Conservation (phyloP, 805 yeast genomes). For the Candida nanaspora region DNA sequence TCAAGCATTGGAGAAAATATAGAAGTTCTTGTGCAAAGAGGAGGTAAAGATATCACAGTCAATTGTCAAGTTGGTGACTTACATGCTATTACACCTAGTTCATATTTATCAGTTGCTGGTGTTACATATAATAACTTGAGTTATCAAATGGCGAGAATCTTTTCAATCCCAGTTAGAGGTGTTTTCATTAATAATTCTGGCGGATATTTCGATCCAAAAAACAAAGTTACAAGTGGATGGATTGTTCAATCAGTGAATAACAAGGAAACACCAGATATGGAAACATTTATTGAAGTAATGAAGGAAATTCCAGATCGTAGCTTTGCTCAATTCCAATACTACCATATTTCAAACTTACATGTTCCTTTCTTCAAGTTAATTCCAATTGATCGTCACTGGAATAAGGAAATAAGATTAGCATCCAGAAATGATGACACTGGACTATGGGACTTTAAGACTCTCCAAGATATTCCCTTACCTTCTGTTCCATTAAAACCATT, state of each 20-base stretch:
- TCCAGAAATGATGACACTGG: conserved; percentile 50
- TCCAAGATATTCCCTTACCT: conserved; percentile 57
- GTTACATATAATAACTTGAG: conserved; percentile 81
- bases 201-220: conserved; percentile 57
- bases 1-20: conserved; percentile 53
- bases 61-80: conserved; percentile 61
- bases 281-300: conserved; percentile 74
- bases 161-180: conserved; percentile 78
- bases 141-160: conserved; percentile 82
- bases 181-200: conserved; percentile 73
- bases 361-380: conserved; percentile 60
- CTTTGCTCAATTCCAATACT: conserved; percentile 61
- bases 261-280: conserved; percentile 63
- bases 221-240: conserved; percentile 68
- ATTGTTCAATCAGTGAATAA: conserved; percentile 73
- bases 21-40: conserved; percentile 59
- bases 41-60: conserved; percentile 52
- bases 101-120: conserved; percentile 78
- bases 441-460: conserved; percentile 44
- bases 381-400: conserved; percentile 83
- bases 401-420: conserved; percentile 61
- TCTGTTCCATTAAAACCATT: conserved; percentile 46
- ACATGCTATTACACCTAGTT: conserved; percentile 75
- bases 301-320: conserved; percentile 67
- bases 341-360: conserved; percentile 77